Evolutionary conservation across 2,329 filamentous ascomycete species (phyloP).

Genomic region (Ascosphaera apis): DNA sequence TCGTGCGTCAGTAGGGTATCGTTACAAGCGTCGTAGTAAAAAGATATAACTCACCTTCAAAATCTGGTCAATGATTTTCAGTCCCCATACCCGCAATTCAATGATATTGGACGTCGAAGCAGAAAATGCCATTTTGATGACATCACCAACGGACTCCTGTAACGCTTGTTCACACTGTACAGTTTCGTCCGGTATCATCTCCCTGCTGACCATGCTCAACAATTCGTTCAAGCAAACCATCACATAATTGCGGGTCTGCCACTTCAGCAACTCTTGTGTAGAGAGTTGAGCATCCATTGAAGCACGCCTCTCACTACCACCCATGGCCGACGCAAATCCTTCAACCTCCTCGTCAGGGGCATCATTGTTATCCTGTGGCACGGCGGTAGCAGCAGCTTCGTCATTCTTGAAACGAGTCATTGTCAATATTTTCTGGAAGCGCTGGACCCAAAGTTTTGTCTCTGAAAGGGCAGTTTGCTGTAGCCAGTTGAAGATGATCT

Average conservation of each 20-base stretch:
- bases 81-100: conserved; percentile 67
- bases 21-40: neutral
- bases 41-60: conserved; percentile 33
- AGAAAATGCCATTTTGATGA: conserved; percentile 91
- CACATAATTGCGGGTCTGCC: conserved; percentile 88
- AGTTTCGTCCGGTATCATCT: conserved; percentile 54
- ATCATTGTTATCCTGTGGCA: conserved; percentile 36
- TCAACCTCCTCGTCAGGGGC: conserved; percentile 91
- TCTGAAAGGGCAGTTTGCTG: conserved; percentile 66
- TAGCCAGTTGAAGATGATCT: conserved; percentile 81
- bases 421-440: conserved; percentile 70
- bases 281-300: conserved; percentile 24
- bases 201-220: conserved; percentile 54
- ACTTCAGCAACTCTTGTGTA: conserved; percentile 71
- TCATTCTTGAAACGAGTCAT: conserved; percentile 54
- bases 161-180: conserved; percentile 56
- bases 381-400: conserved; percentile 14
- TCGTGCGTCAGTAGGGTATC: conserved; percentile 3
- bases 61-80: conserved; percentile 84
- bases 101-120: conserved; percentile 86
- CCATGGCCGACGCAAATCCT: conserved; percentile 63
- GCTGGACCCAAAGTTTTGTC: conserved; percentile 64
- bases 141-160: conserved; percentile 67
- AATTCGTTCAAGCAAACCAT: conserved; percentile 75
- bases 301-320: conserved; percentile 35